Evolutionary conservation across 306 rosid genomes (phyloP), one percentile per base, ranked within the genome.

Genomic region (Aeschynomene evenia): DNA sequence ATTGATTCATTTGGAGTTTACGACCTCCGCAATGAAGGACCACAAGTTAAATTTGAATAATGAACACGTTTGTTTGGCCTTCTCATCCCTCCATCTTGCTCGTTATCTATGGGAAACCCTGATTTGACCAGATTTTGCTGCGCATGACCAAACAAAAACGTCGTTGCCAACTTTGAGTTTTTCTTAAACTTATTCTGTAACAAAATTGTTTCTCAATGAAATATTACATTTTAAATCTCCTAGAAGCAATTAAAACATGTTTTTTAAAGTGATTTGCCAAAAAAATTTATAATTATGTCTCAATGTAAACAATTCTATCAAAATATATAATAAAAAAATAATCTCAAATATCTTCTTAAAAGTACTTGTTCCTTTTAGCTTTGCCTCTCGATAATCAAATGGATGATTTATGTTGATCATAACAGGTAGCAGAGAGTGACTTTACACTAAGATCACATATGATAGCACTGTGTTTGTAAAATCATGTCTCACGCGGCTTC

Each of bases 21-120:
- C 28, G 31, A 20, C 42, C 22, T 20, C 34, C 16, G 70, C 60
- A 34, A 9, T 8, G 60, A 77, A 81, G 77, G 85, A 58, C 83
- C 85, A 58, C 75, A 50, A 24, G 31, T 70, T 51, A 28, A 45
- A 16, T 12, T 13, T 15, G 77, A 55, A 52, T 71, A 22, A 4
- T 42, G 16, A 14, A 10, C 64, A 33, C 39, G 9, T 69, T 39
- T 19, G n/a, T 49, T 31, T 16, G 66, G 55, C 46, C 68, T 69
- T 51, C 34, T 52, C 65, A 57, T 65, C 39, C 43, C 29, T 24
- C 39, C 43, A 22, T 24, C 67, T 22, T 58, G 71, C 66, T 51
- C 13, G 70, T 56, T 56, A 63, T 23, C 39, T 8, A 18, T 51
- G 26, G 60, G 28, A 70, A 63, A 39, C 49, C 66, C 52, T 24